phyloP scores from a whole-genome alignment of 805 yeast species.

The Blastobotrys peoriensis region DNA sequence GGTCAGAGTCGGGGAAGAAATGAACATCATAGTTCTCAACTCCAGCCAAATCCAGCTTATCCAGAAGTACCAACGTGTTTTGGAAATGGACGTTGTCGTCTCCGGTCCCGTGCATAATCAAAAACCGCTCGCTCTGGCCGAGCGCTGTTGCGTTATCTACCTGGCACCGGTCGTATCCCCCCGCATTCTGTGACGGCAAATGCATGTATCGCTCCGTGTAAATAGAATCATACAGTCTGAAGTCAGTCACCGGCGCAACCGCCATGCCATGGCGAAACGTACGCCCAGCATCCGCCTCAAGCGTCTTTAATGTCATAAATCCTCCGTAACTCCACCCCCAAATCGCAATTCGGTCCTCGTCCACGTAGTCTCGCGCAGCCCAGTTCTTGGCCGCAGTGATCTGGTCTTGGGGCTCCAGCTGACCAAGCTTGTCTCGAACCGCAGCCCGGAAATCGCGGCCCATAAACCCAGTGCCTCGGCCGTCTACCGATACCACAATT shows the following conservation, averaged over 20 bases:
- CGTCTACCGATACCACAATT: conserved; percentile 91
- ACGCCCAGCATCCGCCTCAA: conserved; percentile 72
- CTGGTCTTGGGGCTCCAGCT: conserved; percentile 80
- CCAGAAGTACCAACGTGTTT: conserved; percentile 72
- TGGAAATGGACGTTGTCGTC: conserved; percentile 98
- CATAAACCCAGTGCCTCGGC: conserved; percentile 91
- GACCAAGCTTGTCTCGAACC: conserved; percentile 79
- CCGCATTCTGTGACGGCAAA: conserved; percentile 58
- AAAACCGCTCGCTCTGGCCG: conserved; percentile 55
- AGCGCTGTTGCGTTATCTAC: conserved; percentile 54
- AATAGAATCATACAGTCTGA: conserved; percentile 86
- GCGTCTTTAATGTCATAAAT: conserved; percentile 79
- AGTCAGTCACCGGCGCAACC: conserved; percentile 96
- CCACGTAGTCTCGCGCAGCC: conserved; percentile 58
- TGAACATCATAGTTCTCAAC: conserved; percentile 89
- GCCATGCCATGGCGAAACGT: conserved; percentile 86
- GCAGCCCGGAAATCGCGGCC: conserved; percentile 70
- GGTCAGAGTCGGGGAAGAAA: conserved; percentile 91
- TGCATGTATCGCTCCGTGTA: conserved; percentile 96
- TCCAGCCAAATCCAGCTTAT: conserved; percentile 59
- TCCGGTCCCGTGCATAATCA: conserved; percentile 93
- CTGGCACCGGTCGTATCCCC: conserved; percentile 54
- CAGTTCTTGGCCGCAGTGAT: conserved; percentile 76
- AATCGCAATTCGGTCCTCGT: conserved; percentile 62
- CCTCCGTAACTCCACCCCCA: conserved; percentile 99